Conservation (phyloP, 352 stramenopile genomes). For the Phytophthora boehmeriae region DNA sequence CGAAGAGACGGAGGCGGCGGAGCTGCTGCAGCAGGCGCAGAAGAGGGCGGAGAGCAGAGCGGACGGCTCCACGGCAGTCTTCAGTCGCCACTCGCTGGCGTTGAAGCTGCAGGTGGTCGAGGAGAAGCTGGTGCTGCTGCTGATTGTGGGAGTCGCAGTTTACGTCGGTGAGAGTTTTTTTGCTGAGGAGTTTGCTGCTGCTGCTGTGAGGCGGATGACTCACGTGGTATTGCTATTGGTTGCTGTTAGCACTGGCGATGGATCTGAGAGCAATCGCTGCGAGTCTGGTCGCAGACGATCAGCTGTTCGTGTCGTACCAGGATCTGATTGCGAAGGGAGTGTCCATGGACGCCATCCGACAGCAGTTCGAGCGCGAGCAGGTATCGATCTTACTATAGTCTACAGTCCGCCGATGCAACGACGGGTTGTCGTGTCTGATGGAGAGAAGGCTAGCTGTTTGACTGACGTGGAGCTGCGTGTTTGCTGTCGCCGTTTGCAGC, state of each 20-base stretch:
- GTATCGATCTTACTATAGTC: slow-evolving; percentile 24
- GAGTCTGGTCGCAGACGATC: slow-evolving; percentile 50
- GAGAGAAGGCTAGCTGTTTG: not conserved
- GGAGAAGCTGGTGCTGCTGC: slow-evolving; percentile 65
- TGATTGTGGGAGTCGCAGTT: slow-evolving; percentile 51
- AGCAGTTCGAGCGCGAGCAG: slow-evolving; percentile 76
- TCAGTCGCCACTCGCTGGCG: slow-evolving; percentile 60
- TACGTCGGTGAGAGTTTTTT: slow-evolving; percentile 43
- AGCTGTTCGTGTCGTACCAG: slow-evolving; percentile 62
- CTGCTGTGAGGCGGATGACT: too few species aligned
- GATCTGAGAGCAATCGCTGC: slow-evolving; percentile 57
- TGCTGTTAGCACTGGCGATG: slow-evolving; percentile 48
- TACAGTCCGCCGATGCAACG: too few species aligned
- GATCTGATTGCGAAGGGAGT: slow-evolving; percentile 66
- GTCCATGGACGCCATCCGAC: slow-evolving; percentile 64
- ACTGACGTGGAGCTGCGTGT: not conserved
- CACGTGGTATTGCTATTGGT: too few species aligned
- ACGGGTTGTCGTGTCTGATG: too few species aligned
- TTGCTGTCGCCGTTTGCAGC: slow-evolving; percentile 17
- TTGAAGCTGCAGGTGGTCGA: slow-evolving; percentile 56
- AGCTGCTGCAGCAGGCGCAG: not conserved
- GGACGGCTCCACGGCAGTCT: slow-evolving; percentile 21
- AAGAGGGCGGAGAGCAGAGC: too few species aligned
- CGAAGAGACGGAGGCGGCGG: slow-evolving; percentile 5
- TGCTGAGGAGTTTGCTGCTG: not conserved